Evolutionary conservation across 2,329 filamentous ascomycete species (phyloP), one percentile per base, ranked within the genome.

Genomic region (Hymenoscyphus repandus): DNA sequence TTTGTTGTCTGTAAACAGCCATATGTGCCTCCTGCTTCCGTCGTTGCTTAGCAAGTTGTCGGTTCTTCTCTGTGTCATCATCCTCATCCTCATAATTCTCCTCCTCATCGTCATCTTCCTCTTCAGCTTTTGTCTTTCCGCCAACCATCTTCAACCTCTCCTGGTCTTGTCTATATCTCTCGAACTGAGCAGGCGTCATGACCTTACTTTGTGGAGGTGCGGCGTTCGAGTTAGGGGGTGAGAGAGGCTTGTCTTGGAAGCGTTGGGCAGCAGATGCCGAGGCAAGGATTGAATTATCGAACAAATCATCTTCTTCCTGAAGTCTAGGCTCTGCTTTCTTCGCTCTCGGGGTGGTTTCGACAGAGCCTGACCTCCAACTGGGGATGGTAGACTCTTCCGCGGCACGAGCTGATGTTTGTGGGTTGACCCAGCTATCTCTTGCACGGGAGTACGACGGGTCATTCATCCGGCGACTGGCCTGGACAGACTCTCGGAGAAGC

Each of bases 1-100:
- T 96, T 69, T 93, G 88, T 67, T 96, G 90, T 51, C 90, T 82
- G 68, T 95, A 95, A 1, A 95, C 85, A 1, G 89, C 79, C 74
- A 96, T 85, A 66, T 93, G 89, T 11, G 90, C 90, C 68, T 95
- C 89, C 66, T 96, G 90, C 73, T 91, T 93, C 62, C 83, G 81
- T 56, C 90, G 78, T 66, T 93, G 88, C 66, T 84, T 87, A 15
- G 85, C 82, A 42, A 86, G 76, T 64, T 88, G 78, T 64, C 77
- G 85, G 27, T 82, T 81, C 63, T 87, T 88, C 63, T 95, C 89
- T 0, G 77, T 67, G 56, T 95, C 90, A 60, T 95, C 89, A 38
- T 91, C 86, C 41, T 89, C 85, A 41, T 88, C 84, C 36, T 85
- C 81, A 54, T 86, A 85, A 53, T 83, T 74, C 49, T 77, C 76